A percentile compares a stretch with the other conserved stretches of the same genome.
Conservation (phyloP, 1,284 basidiomycete genomes). For the Cryptococcus amylolentus region DNA sequence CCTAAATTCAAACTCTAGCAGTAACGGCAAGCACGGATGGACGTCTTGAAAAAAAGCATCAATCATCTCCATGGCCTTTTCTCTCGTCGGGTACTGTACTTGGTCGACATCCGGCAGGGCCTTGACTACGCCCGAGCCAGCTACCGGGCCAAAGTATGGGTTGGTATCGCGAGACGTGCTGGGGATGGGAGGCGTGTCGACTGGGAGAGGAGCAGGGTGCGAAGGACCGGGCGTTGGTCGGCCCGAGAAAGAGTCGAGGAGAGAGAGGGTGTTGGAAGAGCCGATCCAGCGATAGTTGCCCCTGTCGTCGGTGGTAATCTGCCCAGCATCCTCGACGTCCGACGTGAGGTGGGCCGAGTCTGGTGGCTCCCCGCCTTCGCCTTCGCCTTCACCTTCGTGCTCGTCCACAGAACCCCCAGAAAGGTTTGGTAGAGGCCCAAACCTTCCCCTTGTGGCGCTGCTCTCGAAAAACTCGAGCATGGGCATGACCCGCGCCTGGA, state of each 20-base stretch:
- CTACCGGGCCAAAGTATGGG: conserved; percentile 79
- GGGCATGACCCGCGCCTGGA: conserved; percentile 34
- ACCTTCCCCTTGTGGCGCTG: conserved; percentile 1
- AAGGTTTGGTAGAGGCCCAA: not conserved
- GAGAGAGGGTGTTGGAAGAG: conserved; percentile 81
- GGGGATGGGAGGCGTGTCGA: conserved; percentile 5
- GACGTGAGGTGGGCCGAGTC: conserved; percentile 3
- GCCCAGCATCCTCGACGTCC: conserved; percentile 65
- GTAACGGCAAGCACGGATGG: conserved; percentile 77
- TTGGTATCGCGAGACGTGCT: conserved; percentile 55
- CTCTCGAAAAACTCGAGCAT: conserved; percentile 38
- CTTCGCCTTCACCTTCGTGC: not conserved
- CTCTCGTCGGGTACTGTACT: conserved; percentile 77
- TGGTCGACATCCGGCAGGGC: conserved; percentile 78
- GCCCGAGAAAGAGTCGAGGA: conserved; percentile 75
- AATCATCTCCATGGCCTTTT: conserved; percentile 79
- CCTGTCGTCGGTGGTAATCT: conserved; percentile 80
- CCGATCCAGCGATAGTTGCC: conserved; percentile 90
- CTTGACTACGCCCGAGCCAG: conserved; percentile 79
- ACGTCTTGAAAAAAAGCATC: conserved; percentile 77
- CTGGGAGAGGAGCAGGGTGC: conserved; percentile 2
- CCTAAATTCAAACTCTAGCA: conserved; percentile 77
- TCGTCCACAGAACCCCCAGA: not conserved
- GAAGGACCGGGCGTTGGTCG: conserved; percentile 1
- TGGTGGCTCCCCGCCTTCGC: conserved; percentile 48